These are phyloP conservation scores for Calocybe indica DNA, from an alignment of 768 basidiomycete species.

Conservation along the genomic window DNA sequence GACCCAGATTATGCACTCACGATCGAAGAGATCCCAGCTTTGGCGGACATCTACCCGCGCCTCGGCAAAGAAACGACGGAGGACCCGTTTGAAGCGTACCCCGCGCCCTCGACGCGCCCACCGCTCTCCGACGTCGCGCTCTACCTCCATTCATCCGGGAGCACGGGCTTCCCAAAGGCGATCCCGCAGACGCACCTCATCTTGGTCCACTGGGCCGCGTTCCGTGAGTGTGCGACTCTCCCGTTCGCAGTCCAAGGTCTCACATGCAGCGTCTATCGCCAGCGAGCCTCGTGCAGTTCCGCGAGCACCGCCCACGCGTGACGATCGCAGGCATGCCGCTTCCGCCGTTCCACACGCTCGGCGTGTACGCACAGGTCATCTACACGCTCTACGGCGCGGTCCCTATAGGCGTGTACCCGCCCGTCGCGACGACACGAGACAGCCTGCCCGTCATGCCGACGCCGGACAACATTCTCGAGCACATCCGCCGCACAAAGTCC, in stretches of 20 bases:
- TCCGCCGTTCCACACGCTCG: slow-evolving; percentile 34
- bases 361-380: slow-evolving; percentile 23
- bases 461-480: slow-evolving; percentile 31
- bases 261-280: neutral
- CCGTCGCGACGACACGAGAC: slow-evolving; percentile 13
- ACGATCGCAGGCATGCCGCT: slow-evolving; percentile 22
- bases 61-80: slow-evolving; percentile 10
- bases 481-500: slow-evolving; percentile 19
- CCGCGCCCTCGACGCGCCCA: slow-evolving; percentile 10
- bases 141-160: slow-evolving; percentile 46
- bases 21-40: slow-evolving; percentile 11
- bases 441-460: slow-evolving; percentile 29
- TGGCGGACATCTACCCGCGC: slow-evolving; percentile 9
- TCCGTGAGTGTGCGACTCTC: slow-evolving; percentile 20
- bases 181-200: slow-evolving; percentile 27
- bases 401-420: slow-evolving; percentile 26
- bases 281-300: slow-evolving; percentile 9
- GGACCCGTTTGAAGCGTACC: slow-evolving; percentile 19
- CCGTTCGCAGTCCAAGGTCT: neutral
- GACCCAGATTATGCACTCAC: slow-evolving; percentile 8
- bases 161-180: slow-evolving; percentile 40
- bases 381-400: slow-evolving; percentile 18
- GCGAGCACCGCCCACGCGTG: slow-evolving; percentile 10
- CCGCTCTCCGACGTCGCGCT: slow-evolving; percentile 19
- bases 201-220: slow-evolving; percentile 24